phyloP scores from a whole-genome alignment of 352 stramenopile species.

The Globisporangium uncinulatum region DNA sequence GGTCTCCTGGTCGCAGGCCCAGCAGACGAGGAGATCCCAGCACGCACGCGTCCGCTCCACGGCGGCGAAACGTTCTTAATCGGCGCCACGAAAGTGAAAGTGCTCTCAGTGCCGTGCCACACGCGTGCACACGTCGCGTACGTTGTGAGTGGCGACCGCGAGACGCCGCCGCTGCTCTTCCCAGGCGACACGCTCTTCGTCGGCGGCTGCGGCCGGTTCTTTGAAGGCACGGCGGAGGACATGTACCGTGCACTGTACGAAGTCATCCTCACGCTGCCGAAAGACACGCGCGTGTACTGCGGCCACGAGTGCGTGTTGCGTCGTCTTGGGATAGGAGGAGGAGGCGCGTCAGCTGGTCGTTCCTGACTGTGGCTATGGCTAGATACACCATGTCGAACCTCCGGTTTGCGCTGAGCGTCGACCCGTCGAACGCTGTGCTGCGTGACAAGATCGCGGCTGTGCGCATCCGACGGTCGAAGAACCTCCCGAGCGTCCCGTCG shows the following conservation, averaged over 20 bases:
- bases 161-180: conserved; percentile 77
- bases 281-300: conserved; percentile 87
- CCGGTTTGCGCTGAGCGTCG: conserved; percentile 90
- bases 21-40: conserved; percentile 70
- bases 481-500: conserved; percentile 89
- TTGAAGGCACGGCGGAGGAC: conserved; percentile 84
- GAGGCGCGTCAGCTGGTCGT: no score
- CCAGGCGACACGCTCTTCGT: conserved; percentile 87
- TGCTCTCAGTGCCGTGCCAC: conserved; percentile 79
- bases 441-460: conserved; percentile 83
- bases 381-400: conserved; percentile 92
- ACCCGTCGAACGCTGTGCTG: conserved; percentile 87
- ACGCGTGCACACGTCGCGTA: conserved; percentile 83
- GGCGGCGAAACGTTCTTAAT: conserved; percentile 83
- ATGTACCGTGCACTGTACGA: conserved; percentile 88
- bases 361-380: background rate
- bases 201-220: conserved; percentile 81
- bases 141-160: conserved; percentile 71
- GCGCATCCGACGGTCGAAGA: conserved; percentile 70
- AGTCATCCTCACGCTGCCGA: conserved; percentile 79
- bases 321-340: no score
- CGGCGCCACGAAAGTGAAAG: conserved; percentile 64
- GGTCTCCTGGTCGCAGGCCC: conserved; percentile 63
- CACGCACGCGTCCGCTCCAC: conserved; percentile 49
- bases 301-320: conserved; percentile 60